Conservation (phyloP, 2,329 filamentous ascomycete genomes). For the Alternaria ethzedia region DNA sequence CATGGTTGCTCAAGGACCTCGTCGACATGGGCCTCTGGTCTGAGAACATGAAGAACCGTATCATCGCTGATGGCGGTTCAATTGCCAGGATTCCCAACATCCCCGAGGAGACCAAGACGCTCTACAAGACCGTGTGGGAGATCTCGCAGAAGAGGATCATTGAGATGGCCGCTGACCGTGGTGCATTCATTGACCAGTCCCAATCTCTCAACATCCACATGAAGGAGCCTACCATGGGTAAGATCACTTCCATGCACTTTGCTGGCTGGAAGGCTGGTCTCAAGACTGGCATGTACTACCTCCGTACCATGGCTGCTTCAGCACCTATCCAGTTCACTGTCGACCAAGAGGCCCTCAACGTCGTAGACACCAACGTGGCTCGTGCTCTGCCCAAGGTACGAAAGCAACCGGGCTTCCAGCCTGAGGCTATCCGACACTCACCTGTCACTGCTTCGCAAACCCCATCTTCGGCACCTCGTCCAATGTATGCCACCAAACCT, state of each 20-base stretch:
- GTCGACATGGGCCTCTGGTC: constrained; percentile 99
- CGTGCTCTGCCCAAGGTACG: constrained; percentile 71
- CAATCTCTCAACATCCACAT: constrained; percentile 99
- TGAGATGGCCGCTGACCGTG: constrained; percentile 97
- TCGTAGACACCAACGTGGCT: constrained; percentile 80
- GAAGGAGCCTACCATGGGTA: constrained; percentile 99
- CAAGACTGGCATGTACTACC: constrained; percentile 99
- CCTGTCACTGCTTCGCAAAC: constrained; percentile 53
- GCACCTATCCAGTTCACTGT: constrained; percentile 99
- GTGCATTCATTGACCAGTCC: constrained; percentile 98
- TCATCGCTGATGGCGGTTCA: constrained; percentile 95
- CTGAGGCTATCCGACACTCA: constrained; percentile 16
- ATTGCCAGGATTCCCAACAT: constrained; percentile 98
- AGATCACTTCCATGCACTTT: constrained; percentile 99
- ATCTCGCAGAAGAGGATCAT: constrained; percentile 95
- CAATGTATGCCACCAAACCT: constrained; percentile 68
- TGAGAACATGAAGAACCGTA: constrained; percentile 99
- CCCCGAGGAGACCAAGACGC: constrained; percentile 89
- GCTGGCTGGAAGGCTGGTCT: constrained; percentile 98
- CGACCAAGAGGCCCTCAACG: constrained; percentile 91
- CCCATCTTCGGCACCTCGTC: constrained; percentile 68
- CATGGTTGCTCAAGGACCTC: constrained; percentile 96
- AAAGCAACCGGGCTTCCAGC: constrained; percentile 53
- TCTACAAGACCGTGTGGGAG: constrained; percentile 99
- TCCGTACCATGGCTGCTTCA: constrained; percentile 95